Conservation (phyloP, 2,329 filamentous ascomycete genomes). For the Rutstroemia sp. region DNA sequence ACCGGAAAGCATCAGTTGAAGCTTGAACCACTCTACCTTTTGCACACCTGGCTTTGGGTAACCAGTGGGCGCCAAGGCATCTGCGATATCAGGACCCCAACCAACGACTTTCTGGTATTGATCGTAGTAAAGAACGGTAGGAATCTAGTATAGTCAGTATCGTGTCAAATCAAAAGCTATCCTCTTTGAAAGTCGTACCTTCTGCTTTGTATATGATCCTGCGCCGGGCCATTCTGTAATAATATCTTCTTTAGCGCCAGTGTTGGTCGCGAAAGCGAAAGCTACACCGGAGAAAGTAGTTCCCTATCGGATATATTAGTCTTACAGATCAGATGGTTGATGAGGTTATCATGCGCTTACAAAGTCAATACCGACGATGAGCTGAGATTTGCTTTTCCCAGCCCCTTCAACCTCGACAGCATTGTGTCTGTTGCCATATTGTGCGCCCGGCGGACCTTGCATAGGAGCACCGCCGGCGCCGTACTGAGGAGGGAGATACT, state of each 20-base stretch:
- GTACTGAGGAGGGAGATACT: conserved; percentile 28
- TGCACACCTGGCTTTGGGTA: conserved; percentile 97
- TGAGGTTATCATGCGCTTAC: conserved; percentile 45
- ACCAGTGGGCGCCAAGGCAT: conserved; percentile 90
- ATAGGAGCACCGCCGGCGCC: conserved; percentile 20
- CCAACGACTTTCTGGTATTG: conserved; percentile 99
- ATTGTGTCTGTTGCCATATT: conserved; percentile 32
- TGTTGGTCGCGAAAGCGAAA: conserved; percentile 89
- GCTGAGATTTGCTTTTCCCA: conserved; percentile 85
- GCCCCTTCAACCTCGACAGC: conserved; percentile 76
- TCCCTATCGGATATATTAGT: conserved; percentile 47
- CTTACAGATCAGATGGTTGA: conserved; percentile 5
- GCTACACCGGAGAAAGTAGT: conserved; percentile 98
- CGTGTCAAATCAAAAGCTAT: not conserved
- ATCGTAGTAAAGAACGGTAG: conserved; percentile 98
- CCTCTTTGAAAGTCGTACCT: conserved; percentile 48
- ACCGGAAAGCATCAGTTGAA: conserved; percentile 96
- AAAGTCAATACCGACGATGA: conserved; percentile 99
- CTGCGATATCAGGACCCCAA: conserved; percentile 96
- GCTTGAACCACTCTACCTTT: conserved; percentile 99
- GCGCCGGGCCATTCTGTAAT: conserved; percentile 99
- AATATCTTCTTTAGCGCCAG: conserved; percentile 95
- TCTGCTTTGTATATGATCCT: conserved; percentile 96
- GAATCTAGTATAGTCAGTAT: conserved; percentile 57
- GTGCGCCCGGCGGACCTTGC: conserved; percentile 20